Conservation (phyloP, 108 stramenopile species). For the Thalassiosira profunda region DNA sequence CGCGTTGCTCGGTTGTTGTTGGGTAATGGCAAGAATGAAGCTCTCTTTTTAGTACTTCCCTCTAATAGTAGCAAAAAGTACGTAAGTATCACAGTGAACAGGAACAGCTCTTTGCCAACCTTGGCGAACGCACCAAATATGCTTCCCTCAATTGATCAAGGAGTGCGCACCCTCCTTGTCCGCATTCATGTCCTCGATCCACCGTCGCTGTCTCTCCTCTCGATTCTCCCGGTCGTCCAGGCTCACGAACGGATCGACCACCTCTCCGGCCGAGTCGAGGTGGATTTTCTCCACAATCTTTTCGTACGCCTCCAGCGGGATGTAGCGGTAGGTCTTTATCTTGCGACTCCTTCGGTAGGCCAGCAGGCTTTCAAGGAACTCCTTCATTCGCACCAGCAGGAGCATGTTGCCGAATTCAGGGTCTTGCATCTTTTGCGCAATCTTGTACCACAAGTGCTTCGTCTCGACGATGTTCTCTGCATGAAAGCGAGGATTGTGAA, state of each 20-base stretch:
- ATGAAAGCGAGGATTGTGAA: constrained; percentile 15
- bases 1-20: too few relatives aligned
- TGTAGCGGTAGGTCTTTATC: constrained; percentile 32
- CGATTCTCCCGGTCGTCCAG: constrained; percentile 61
- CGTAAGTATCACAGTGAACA: too few relatives aligned
- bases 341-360: constrained; percentile 50
- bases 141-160: constrained; percentile 1
- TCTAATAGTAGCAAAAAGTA: too few relatives aligned
- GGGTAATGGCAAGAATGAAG: too few relatives aligned
- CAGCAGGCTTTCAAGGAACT: constrained; percentile 70
- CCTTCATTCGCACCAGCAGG: constrained; percentile 70
- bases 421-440: constrained; percentile 69
- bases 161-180: constrained; percentile 53
- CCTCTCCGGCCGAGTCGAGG: constrained; percentile 73
- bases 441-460: constrained; percentile 76
- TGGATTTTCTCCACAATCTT: constrained; percentile 79
- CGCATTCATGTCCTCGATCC: constrained; percentile 60
- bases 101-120: too few relatives aligned
- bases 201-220: constrained; percentile 65
- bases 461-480: constrained; percentile 66
- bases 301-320: constrained; percentile 65
- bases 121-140: too few relatives aligned
- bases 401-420: constrained; percentile 85
- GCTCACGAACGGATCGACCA: constrained; percentile 83
- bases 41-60: too few relatives aligned